Base-by-base conservation (phyloP, 192 early-diverging fungal genomes). In the Backusella tarrabulga region DNA sequence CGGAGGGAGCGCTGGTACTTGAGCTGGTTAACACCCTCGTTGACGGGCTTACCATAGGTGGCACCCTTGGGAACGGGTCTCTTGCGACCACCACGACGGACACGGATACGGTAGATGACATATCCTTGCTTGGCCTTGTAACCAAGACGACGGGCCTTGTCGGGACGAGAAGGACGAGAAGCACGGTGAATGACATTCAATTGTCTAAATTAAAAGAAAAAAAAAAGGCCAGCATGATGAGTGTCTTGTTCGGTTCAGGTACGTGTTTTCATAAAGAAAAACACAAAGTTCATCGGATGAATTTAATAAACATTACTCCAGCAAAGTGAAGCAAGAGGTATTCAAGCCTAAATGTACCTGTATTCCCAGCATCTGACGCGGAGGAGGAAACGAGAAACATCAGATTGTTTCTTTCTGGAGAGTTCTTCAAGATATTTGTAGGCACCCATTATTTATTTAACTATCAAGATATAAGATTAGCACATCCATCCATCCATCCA, bases 41-140 rank as follows among this genome's bases (percentile, higher is more conserved):
- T 89, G 80, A 91, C 93, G 79, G 98, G 98, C 93, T 99, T 99
- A 84, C 98, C 98, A 89, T 93, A 99, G 79, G 96, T 96, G 79
- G 93, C 92, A 89, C 98, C 98, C 95, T 99, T 99, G 88, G 91
- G 93, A 81, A 93, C 95, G 74, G 93, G 95, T 85, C 97, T 88
- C 91, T 99, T 99, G 88, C 98, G 96, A 87, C 93, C 91, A 90
- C 98, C 98, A 88, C 98, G 96, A 84, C 98, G 96, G 75, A 99
- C 95, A 85, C 98, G 96, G 83, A 99, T 91, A 83, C 97, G 94
- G 94, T 99, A 99, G 89, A 99, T 92, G 77, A 99, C 96, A 86
- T 93, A 99, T 83, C 98, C 98, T 89, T 98, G 98, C 93, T 99
- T 99, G 90, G 98, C 98, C 91, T 85, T 77, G 95, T 99, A 99